These are phyloP conservation scores for Cladosporium halotolerans DNA, from an alignment of 2,329 filamentous ascomycete species.

Conservation along the genomic window DNA sequence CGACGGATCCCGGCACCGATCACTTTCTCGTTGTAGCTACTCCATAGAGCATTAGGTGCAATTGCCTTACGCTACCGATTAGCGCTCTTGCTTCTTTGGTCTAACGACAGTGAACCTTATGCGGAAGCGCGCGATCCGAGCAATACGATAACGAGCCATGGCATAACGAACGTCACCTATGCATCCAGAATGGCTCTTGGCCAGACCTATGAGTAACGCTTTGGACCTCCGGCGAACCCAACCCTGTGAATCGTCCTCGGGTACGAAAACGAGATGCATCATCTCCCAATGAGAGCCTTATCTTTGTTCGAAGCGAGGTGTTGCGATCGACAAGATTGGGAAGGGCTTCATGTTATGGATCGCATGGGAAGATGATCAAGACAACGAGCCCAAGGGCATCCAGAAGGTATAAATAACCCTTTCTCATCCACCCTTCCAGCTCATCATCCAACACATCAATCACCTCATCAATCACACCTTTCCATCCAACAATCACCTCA, in stretches of 20 bases:
- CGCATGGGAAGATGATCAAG: too few species aligned
- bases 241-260: not conserved
- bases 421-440: not conserved
- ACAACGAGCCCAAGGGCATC: not conserved
- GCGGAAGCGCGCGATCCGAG: not conserved
- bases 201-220: constrained; percentile 1
- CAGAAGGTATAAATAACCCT: constrained; percentile 4
- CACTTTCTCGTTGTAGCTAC: not conserved
- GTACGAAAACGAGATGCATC: not conserved
- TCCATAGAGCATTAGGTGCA: constrained; percentile 1
- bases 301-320: not conserved
- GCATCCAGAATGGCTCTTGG: not conserved
- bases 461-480: not conserved
- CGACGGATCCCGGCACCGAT: constrained; percentile 5
- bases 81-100: not conserved
- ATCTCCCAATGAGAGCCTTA: constrained; percentile 2
- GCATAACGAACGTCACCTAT: constrained; percentile 3
- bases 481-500: not conserved
- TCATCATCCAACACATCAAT: not conserved
- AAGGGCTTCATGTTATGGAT: not conserved
- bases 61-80: not conserved
- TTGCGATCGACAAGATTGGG: constrained; percentile 1
- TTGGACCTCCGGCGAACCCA: constrained; percentile 1
- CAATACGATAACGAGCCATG: not conserved
- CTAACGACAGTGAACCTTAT: not conserved